Percentiles rank a stretch among this genome's conserved stretches.
Conservation (phyloP, 352 stramenopile species). For the Phytophthora ramorum region DNA sequence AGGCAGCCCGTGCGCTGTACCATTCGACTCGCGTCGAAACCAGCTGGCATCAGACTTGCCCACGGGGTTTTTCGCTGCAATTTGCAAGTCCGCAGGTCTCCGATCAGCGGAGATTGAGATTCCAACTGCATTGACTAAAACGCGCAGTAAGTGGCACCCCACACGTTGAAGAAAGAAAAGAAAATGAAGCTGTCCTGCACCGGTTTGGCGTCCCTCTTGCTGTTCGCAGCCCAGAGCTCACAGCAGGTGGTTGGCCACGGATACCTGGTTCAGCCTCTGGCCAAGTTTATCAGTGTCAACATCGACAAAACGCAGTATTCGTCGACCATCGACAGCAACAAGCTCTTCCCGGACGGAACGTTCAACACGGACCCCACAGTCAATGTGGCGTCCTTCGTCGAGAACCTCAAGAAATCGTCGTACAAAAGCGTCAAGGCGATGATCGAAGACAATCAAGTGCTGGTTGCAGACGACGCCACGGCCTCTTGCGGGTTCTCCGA, state of each 20-base stretch:
- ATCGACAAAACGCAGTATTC: constrained; percentile 54
- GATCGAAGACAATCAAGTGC: constrained; percentile 44
- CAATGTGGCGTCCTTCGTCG: constrained; percentile 49
- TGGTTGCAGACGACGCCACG: constrained; percentile 33
- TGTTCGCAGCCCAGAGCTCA: constrained; percentile 14
- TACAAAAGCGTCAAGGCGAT: constrained; percentile 50
- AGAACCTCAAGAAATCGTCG: constrained; percentile 47
- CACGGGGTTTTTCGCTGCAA: neutral
- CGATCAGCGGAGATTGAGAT: neutral
- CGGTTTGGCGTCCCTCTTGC: constrained; percentile 16
- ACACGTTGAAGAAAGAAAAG: constrained; percentile 1
- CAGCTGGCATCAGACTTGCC: constrained; percentile 11
- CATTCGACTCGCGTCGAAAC: constrained; percentile 4
- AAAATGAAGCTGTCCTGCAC: constrained; percentile 18
- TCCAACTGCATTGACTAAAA: constrained; percentile 22
- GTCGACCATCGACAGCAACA: constrained; percentile 48
- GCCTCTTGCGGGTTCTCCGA: constrained; percentile 51
- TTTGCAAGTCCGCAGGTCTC: neutral
- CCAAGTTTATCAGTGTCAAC: constrained; percentile 42
- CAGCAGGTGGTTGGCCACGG: constrained; percentile 39
- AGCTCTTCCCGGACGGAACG: constrained; percentile 38
- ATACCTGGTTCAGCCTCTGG: constrained; percentile 46
- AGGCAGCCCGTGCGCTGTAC: neutral
- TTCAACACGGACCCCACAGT: constrained; percentile 39
- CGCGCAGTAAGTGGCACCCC: neutral